These are phyloP conservation scores for Calonectria hongkongensis DNA, from an alignment of 2,329 filamentous ascomycete genomes.

Conservation along the genomic window DNA sequence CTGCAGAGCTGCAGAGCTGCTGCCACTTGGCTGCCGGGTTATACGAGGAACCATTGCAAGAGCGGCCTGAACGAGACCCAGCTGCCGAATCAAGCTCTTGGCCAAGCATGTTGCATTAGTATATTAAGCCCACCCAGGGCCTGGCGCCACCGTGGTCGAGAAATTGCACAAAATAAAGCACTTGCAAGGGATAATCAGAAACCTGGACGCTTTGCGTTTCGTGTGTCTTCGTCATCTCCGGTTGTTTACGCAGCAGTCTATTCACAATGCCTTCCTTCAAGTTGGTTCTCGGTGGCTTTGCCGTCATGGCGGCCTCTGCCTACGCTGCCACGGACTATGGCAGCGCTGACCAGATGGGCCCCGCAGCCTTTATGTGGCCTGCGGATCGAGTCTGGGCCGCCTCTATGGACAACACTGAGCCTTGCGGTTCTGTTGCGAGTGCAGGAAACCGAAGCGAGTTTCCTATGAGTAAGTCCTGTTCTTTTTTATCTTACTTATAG, in stretches of 20 bases:
- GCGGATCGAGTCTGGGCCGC: constrained; percentile 74
- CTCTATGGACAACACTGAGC: constrained; percentile 72
- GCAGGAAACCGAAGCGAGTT: constrained; percentile 72
- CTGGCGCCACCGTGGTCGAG: constrained; percentile 27
- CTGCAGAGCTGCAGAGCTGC: not conserved
- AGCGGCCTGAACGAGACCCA: not conserved
- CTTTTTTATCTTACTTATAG: not conserved
- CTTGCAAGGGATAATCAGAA: constrained; percentile 17
- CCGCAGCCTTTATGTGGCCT: constrained; percentile 77
- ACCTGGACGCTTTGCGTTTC: constrained; percentile 10
- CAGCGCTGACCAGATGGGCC: constrained; percentile 63
- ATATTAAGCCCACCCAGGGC: constrained; percentile 42
- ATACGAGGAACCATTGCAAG: constrained; percentile 16
- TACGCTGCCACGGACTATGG: constrained; percentile 40
- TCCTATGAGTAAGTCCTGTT: constrained; percentile 67
- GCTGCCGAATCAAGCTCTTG: constrained; percentile 26
- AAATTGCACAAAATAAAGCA: not conserved
- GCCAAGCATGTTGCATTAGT: constrained; percentile 25
- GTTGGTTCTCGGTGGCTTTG: constrained; percentile 45
- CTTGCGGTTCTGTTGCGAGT: constrained; percentile 72
- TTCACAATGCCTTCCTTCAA: constrained; percentile 46
- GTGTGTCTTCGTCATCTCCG: constrained; percentile 26
- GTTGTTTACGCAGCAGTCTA: not conserved
- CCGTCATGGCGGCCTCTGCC: constrained; percentile 38
- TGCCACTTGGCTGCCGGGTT: not conserved